Evolutionary conservation across 768 basidiomycete species (phyloP).

Genomic region (Rhizopogon vinicolor): DNA sequence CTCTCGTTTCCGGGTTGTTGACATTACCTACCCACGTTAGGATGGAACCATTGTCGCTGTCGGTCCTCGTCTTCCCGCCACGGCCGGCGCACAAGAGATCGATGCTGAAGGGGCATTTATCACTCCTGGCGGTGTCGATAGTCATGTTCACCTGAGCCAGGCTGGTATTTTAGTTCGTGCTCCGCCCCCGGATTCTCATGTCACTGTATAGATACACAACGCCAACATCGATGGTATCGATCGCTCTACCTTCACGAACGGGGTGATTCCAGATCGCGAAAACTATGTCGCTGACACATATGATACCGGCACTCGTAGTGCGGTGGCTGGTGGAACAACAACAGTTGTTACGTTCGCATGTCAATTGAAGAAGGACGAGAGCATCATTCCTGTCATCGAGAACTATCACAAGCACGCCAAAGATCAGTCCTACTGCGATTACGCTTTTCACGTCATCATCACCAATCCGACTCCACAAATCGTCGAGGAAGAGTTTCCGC

Average conservation of each 20-base stretch:
- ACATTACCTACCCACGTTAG: not conserved
- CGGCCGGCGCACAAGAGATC: slow-evolving; percentile 21
- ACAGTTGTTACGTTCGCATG: slow-evolving; percentile 32
- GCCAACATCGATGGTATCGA: slow-evolving; percentile 2
- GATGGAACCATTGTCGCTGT: slow-evolving; percentile 26
- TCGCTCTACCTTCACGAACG: slow-evolving; percentile 1
- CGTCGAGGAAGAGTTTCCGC: slow-evolving; percentile 27
- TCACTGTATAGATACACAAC: slow-evolving; percentile 1
- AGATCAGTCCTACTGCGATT: slow-evolving; percentile 26
- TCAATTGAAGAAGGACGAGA: slow-evolving; percentile 17
- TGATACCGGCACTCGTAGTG: slow-evolving; percentile 26
- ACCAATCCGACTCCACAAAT: slow-evolving; percentile 27
- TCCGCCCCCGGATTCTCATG: not conserved
- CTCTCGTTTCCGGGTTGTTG: too few species aligned
- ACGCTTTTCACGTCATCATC: slow-evolving; percentile 30
- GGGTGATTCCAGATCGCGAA: slow-evolving; percentile 3
- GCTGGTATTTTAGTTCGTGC: not conserved
- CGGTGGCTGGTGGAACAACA: slow-evolving; percentile 29
- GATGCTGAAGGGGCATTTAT: slow-evolving; percentile 31
- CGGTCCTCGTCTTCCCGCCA: slow-evolving; percentile 8
- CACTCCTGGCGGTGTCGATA: slow-evolving; percentile 32
- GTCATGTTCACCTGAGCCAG: slow-evolving; percentile 32
- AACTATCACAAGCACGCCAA: slow-evolving; percentile 28
- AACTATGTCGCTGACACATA: slow-evolving; percentile 25
- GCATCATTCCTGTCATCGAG: slow-evolving; percentile 22